Conservation (phyloP, 768 basidiomycete species). For the Lactifluus volemus region DNA sequence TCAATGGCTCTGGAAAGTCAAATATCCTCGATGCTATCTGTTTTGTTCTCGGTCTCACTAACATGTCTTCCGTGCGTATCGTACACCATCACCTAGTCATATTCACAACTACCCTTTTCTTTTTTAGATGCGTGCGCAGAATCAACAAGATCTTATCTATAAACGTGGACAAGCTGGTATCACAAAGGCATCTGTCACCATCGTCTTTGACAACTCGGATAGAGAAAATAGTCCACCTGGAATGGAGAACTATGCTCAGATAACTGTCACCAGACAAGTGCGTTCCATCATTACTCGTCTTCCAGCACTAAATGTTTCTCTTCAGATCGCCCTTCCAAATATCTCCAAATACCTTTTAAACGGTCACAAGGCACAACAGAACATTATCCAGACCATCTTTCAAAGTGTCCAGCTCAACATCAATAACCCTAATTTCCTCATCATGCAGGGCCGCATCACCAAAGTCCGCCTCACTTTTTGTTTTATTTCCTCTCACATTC, state of each 20-base stretch:
- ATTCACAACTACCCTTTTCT: neutral
- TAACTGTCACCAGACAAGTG: slow-evolving; percentile 95
- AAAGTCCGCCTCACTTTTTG: slow-evolving; percentile 45
- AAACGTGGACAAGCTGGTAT: slow-evolving; percentile 97
- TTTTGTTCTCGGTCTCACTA: slow-evolving; percentile 96
- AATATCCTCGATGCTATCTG: slow-evolving; percentile 99
- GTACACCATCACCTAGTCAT: neutral
- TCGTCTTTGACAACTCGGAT: slow-evolving; percentile 98
- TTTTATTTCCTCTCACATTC: neutral
- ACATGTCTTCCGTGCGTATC: slow-evolving; percentile 73
- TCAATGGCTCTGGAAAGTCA: slow-evolving; percentile 95
- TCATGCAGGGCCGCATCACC: slow-evolving; percentile 99
- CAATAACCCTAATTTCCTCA: slow-evolving; percentile 98
- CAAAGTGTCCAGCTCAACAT: slow-evolving; percentile 98
- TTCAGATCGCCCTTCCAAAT: slow-evolving; percentile 85
- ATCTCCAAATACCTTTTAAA: slow-evolving; percentile 93
- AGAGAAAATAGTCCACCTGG: slow-evolving; percentile 75
- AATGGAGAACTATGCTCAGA: slow-evolving; percentile 70
- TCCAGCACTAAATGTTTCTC: neutral
- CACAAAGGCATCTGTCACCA: slow-evolving; percentile 94
- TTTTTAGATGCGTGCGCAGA: slow-evolving; percentile 80
- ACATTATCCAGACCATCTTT: slow-evolving; percentile 81
- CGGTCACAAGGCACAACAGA: slow-evolving; percentile 87
- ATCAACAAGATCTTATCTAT: slow-evolving; percentile 97
- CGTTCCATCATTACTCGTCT: slow-evolving; percentile 16